Base-by-base conservation (phyloP, 2,329 filamentous ascomycete genomes). In the Bipolaris bicolor region DNA sequence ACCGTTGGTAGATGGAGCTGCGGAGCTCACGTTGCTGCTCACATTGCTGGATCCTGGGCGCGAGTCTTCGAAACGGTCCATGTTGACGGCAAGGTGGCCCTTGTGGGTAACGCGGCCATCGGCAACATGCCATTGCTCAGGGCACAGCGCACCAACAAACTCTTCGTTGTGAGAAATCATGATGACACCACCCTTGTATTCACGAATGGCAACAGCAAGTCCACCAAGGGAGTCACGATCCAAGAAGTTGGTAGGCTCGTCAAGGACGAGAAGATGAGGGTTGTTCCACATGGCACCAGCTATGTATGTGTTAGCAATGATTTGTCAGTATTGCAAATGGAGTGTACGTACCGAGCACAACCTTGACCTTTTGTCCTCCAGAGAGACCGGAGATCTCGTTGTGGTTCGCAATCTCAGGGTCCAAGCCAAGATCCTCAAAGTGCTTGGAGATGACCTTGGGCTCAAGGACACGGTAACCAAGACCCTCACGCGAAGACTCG, bases 121-220 rank as follows among this genome's bases (percentile, higher is more conserved):
- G 53, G 87, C 88, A 64, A 99, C 91, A 78, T 96, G 90, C 91
- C 95, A 96, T 79, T 98, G 93, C 82, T 99, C 96, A 3, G 90
- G 91, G 79, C 95, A 95, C 10, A 99, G 87, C 3, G 94, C 94
- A 58, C 94, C 93, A 49, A 99, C 93, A 72, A 99, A 99, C 78
- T 99, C 95, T 75, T 98, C 93, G 85, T 99, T 98, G 81, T 99
- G 95, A 61, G 93, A 97, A 79, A 99, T 99, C 88, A 99, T 96
- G 64, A 99, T 93, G 2, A 99, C 95, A 78, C 95, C 95, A 66
- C 95, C 95, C 82, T 92, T 96, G 87, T 96, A 99, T 75, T 98
- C 95, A 67, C 93, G 91, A 72, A 99, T 98, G 65, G 95, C 95
- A 39, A 97, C 92, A n/a, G 95, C 93, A 53, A 99, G 86, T 78